Percentiles rank a stretch among this genome's conserved stretches.
Evolutionary conservation across 2,329 filamentous ascomycete genomes (phyloP).

Genomic region (Fusarium keratoplasticum): DNA sequence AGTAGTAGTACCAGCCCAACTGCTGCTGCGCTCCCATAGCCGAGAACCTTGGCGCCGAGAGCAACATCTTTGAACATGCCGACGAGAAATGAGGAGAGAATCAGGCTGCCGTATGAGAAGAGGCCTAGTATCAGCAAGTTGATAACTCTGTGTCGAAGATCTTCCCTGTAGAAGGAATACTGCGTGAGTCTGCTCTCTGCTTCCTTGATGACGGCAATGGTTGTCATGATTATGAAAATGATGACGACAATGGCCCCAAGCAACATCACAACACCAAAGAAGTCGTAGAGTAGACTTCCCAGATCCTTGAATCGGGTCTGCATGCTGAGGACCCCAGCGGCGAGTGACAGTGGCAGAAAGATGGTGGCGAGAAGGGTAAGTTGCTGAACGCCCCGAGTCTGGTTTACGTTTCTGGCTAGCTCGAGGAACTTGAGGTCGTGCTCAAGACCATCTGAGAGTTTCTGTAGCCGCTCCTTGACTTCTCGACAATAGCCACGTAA

Average conservation of each 20-base stretch:
- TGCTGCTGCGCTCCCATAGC: neutral
- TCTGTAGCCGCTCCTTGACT: neutral
- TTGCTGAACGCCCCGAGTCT: neutral
- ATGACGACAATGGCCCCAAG: neutral
- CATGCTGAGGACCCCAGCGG: slow-evolving; percentile 13
- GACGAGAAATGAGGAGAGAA: neutral
- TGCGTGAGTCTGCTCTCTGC: neutral
- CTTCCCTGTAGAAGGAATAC: neutral
- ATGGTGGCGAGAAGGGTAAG: slow-evolving; percentile 11
- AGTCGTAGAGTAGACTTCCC: slow-evolving; percentile 5
- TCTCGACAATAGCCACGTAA: neutral
- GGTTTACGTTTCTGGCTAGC: neutral
- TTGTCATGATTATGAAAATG: neutral
- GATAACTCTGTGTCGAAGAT: neutral
- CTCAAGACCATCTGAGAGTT: neutral
- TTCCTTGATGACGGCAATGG: neutral
- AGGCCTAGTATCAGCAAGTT: neutral
- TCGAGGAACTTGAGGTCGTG: slow-evolving; percentile 7
- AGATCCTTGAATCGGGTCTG: slow-evolving; percentile 9
- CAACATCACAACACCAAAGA: slow-evolving; percentile 1
- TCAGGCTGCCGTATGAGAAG: neutral
- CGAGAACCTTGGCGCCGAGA: slow-evolving; percentile 1
- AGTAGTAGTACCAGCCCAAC: neutral
- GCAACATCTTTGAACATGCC: slow-evolving; percentile 7
- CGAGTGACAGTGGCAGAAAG: slow-evolving; percentile 7